phyloP scores from a whole-genome alignment of 179 eudicot species.

The Actinidia chinensis region DNA sequence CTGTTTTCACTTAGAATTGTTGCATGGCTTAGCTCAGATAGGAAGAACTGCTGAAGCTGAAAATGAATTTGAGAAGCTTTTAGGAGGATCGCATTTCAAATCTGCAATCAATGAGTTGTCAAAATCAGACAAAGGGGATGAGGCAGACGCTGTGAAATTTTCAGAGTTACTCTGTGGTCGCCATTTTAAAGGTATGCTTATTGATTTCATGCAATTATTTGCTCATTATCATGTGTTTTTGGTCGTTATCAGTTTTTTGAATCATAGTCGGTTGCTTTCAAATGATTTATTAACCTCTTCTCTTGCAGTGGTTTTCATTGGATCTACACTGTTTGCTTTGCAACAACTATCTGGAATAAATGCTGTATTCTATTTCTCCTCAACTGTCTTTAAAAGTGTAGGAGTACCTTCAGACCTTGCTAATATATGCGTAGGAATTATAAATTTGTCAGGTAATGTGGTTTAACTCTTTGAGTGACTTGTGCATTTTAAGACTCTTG shows the following conservation, averaged over 20 bases:
- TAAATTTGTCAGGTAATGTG: slow-evolving; percentile 64
- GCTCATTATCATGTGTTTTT: background rate
- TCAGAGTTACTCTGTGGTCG: slow-evolving; percentile 68
- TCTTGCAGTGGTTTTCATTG: slow-evolving; percentile 80
- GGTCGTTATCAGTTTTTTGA: slow-evolving; percentile 1
- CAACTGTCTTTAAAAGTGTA: slow-evolving; percentile 76
- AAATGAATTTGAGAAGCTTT: slow-evolving; percentile 66
- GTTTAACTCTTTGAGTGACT: background rate
- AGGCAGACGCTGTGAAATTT: slow-evolving; percentile 50
- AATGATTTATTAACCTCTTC: slow-evolving; percentile 15
- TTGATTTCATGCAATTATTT: slow-evolving; percentile 1
- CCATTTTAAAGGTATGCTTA: slow-evolving; percentile 51
- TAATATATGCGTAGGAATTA: slow-evolving; percentile 69
- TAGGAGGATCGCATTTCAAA: slow-evolving; percentile 71
- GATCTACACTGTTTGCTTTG: slow-evolving; percentile 76
- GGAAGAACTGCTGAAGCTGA: slow-evolving; percentile 83
- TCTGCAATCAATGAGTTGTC: slow-evolving; percentile 70
- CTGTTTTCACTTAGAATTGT: slow-evolving; percentile 11
- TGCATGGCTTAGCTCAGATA: slow-evolving; percentile 47
- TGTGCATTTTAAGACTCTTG: background rate
- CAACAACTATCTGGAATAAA: slow-evolving; percentile 97
- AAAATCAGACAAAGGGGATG: slow-evolving; percentile 73
- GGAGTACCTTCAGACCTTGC: slow-evolving; percentile 80
- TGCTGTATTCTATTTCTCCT: slow-evolving; percentile 94
- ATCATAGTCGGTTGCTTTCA: background rate